A percentile compares a stretch with the other conserved stretches of the same genome.
phyloP scores from a whole-genome alignment of 805 yeast genomes.

The Barnettozyma populi region DNA sequence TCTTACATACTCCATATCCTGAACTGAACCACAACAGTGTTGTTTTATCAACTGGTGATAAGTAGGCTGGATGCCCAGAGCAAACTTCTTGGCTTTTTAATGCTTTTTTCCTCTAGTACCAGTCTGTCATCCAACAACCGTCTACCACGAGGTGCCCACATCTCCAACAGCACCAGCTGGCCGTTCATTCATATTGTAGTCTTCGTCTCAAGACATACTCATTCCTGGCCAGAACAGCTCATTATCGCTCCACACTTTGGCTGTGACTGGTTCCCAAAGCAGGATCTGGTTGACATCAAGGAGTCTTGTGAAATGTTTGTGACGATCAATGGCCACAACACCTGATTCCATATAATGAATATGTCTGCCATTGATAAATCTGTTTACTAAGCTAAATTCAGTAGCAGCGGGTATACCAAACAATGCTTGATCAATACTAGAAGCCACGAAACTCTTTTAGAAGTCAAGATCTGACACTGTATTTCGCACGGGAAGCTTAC shows the following conservation, averaged over 20 bases:
- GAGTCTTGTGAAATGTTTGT: conserved; percentile 44
- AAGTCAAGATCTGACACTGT: conserved; percentile 28
- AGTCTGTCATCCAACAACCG: conserved; percentile 16
- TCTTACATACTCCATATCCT: conserved; percentile 47
- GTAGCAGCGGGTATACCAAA: conserved; percentile 33
- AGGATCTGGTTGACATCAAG: conserved; percentile 36
- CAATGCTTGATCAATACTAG: conserved; percentile 31
- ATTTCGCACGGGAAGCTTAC: conserved; percentile 31
- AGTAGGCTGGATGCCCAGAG: conserved; percentile 57
- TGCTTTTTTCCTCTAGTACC: conserved; percentile 12
- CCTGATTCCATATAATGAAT: conserved; percentile 43
- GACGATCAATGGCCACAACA: conserved; percentile 39
- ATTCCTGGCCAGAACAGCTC: conserved; percentile 63
- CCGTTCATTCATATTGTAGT: conserved; percentile 43
- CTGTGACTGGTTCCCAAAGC: conserved; percentile 34
- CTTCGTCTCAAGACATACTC: conserved; percentile 48
- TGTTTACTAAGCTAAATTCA: conserved; percentile 30
- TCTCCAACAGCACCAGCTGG: conserved; percentile 57
- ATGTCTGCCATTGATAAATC: conserved; percentile 34
- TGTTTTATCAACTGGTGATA: conserved; percentile 41
- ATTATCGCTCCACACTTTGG: conserved; percentile 61
- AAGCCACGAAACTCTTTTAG: conserved; percentile 40
- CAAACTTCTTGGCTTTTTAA: conserved; percentile 39
- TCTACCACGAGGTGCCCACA: conserved; percentile 24
- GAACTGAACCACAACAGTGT: conserved; percentile 56